Conservation (phyloP, 257 asterid genomes). For the Striga asiatica region DNA sequence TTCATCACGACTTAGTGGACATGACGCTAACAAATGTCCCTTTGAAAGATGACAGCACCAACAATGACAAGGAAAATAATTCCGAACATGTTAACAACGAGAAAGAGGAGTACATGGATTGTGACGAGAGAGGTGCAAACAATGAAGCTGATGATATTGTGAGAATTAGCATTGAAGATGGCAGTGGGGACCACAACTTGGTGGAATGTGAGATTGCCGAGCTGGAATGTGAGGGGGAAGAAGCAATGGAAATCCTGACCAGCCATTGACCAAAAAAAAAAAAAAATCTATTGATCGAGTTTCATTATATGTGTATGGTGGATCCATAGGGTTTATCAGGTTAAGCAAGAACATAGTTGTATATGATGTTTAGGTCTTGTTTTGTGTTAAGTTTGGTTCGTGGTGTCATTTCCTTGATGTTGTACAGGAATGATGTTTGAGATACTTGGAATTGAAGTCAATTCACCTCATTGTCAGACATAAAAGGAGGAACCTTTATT, state of each 20-base stretch:
- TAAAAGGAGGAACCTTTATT: not conserved
- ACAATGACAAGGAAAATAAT: slow-evolving; percentile 28
- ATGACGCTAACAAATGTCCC: slow-evolving; percentile 39
- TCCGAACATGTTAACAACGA: too few relatives aligned
- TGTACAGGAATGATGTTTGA: slow-evolving; percentile 23
- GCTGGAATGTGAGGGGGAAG: slow-evolving; percentile 33
- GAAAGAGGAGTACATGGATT: slow-evolving; percentile 19
- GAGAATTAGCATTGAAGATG: too few relatives aligned
- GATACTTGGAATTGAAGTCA: not conserved
- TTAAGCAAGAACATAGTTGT: slow-evolving; percentile 21
- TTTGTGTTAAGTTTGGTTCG: slow-evolving; percentile 19
- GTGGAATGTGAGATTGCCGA: slow-evolving; percentile 38
- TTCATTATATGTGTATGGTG: slow-evolving; percentile 2
- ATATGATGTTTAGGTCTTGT: slow-evolving; percentile 18
- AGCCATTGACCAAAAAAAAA: slow-evolving; percentile 18
- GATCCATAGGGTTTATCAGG: slow-evolving; percentile 12
- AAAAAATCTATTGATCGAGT: not conserved
- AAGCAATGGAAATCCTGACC: slow-evolving; percentile 23
- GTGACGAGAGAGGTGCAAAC: slow-evolving; percentile 11
- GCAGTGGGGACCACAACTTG: slow-evolving; percentile 27
- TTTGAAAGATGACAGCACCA: slow-evolving; percentile 29
- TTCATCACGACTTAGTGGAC: slow-evolving; percentile 29
- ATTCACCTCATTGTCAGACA: slow-evolving; percentile 2
- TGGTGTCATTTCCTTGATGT: slow-evolving; percentile 17
- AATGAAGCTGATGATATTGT: too few relatives aligned